Base-by-base conservation (phyloP, 805 yeast genomes). In the Nakazawaea pomicola region DNA sequence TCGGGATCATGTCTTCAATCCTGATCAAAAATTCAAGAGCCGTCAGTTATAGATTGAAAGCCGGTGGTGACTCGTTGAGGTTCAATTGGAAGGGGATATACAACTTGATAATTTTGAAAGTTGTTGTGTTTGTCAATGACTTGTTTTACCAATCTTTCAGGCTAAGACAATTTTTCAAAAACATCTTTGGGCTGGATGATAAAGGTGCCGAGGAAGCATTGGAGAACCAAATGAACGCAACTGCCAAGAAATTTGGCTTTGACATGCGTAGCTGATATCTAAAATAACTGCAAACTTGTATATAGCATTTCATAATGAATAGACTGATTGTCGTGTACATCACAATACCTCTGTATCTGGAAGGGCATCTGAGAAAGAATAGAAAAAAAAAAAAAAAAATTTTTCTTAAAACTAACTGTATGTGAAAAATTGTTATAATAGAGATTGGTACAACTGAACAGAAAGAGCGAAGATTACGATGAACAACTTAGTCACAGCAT, bases 1-100 rank as follows among this genome's bases (percentile, higher is more conserved):
- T 84, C 49, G 79, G 78, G 44, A 54, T 80, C 21, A 64, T 84
- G 40, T 84, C 85, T 0, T 58, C 64, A 12, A 78, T 76, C 50
- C 86, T 87, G 24, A 53, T 68, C 14, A 49, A 52, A 15, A 44
- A 44, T 24, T 38, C 38, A 2, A 33, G 14, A 16, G 18, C n/a
- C 6, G 16, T 37, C 16, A 29, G 28, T 30, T 19, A 38, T 42
- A 23, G 51, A 47, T 36, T 36, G 49, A 33, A 15, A 20, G 44
- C 40, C 7, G 40, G 40, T 18, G 44, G 44, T 15, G 40, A 36
- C 20, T 31, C 34, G 6, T 10, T 36, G 4, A 27, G 28, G 9
- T 40, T 40, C 32, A 44, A 41, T 14, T 33, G 31, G 36, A 38
- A 42, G 15, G 29, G 28, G 11, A 15, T 46, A 8, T 39, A 39